A percentile compares a stretch with the other conserved stretches of the same genome.
Evolutionary conservation across 768 basidiomycete species (phyloP).

Genomic region (Leucogyrophana mollusca): DNA sequence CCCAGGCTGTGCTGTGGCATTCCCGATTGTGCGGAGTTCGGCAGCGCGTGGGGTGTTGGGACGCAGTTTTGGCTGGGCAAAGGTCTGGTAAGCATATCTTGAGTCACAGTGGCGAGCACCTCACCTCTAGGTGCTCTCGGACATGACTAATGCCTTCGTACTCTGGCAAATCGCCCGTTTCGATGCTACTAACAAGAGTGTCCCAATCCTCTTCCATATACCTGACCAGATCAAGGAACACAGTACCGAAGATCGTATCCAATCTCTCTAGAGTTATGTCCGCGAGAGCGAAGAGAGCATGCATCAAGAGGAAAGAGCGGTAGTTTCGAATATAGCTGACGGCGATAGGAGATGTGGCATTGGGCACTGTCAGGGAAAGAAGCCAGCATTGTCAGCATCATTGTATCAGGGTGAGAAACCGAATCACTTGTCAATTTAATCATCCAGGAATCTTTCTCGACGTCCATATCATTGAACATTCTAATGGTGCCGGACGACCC

Average conservation of each 20-base stretch:
- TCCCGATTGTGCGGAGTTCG: conserved; percentile 14
- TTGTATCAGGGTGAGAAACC: too few species aligned
- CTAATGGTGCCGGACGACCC: conserved; percentile 18
- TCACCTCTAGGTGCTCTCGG: conserved; percentile 15
- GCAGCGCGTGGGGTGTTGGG: conserved; percentile 11
- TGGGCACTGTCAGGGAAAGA: not conserved
- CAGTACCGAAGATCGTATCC: conserved; percentile 13
- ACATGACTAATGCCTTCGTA: conserved; percentile 17
- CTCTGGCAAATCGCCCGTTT: conserved; percentile 14
- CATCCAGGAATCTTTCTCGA: conserved; percentile 13
- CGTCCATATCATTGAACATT: conserved; percentile 13
- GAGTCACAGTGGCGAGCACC: not conserved
- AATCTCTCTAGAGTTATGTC: conserved; percentile 6
- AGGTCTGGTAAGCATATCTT: too few species aligned
- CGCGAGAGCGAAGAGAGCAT: conserved; percentile 9
- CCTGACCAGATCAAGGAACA: conserved; percentile 19
- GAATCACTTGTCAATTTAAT: conserved; percentile 8
- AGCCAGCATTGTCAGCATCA: not conserved
- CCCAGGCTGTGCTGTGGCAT: conserved; percentile 7
- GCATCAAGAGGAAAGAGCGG: conserved; percentile 9
- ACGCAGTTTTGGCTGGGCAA: not conserved
- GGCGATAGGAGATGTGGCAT: conserved; percentile 16
- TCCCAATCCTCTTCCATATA: conserved; percentile 21
- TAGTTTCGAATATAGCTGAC: conserved; percentile 17
- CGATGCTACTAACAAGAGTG: conserved; percentile 9